Evolutionary conservation across 1,139 yeast genomes (phyloP), one percentile per base, ranked within the genome.

Genomic region (Geotrichum europaeum): DNA sequence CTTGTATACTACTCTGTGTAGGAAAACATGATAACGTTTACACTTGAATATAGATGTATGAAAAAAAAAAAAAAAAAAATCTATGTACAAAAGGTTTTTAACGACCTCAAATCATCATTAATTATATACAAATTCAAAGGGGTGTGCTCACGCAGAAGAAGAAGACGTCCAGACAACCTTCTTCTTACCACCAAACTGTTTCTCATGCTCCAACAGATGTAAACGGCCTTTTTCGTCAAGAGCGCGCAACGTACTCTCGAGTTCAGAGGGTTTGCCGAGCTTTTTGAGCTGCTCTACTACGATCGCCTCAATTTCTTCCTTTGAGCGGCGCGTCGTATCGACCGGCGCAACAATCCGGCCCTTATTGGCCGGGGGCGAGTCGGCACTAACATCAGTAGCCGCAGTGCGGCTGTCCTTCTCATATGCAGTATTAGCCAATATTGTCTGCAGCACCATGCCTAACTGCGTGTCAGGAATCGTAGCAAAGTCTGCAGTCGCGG

Each of bases 231-330:
- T 65, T 40, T 62, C 61, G 52, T 68, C 67, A 18, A 68, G 63
- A 47, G 55, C 52, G 15, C 77, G 62, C 54, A 73, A 61, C 30
- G 62, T 53, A 20, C 60, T 55, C 57, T 74, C 76, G 15, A 68
- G 60, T 18, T 62, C 56, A 20, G 68, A 65, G 1, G 77, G 76
- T 20, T 67, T 65, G 2, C 66, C 67, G 25, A 74, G 63, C 32
- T 64, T 64, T 18, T 65, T 62, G 22, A 73, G 61, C 40, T 62
- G 62, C 34, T 54, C 50, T n/a, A 53, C 60, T 5, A 60, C 45
- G 45, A 57, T 36, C 6, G 50, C 51, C 24, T 62, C 62, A 47
- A 58, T 56, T 43, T 61, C 63, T 43, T 56, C 57, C 13, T 56
- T 51, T 2, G 62, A 45, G 20, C 62, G 40, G 1, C 62, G 56